phyloP scores from a whole-genome alignment of 176 grass and related monocot species.

The Phoenix roebelenii region DNA sequence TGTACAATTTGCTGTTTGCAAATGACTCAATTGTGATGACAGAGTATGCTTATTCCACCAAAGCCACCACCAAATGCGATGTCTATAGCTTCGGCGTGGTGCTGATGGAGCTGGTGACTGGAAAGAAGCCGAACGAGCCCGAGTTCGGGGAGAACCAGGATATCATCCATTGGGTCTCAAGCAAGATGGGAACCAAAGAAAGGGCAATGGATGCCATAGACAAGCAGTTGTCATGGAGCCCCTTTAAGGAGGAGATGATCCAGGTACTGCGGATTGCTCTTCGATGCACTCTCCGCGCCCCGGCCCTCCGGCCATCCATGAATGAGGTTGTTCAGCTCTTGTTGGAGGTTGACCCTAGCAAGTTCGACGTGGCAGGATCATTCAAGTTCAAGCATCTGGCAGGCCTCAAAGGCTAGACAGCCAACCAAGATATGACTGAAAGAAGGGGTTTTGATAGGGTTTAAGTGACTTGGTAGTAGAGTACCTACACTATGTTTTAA shows the following conservation, averaged over 20 bases:
- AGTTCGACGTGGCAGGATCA: constrained; percentile 3
- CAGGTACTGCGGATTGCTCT: constrained; percentile 62
- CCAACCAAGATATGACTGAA: neutral
- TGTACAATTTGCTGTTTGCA: too few relatives aligned
- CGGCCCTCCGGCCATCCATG: constrained; percentile 60
- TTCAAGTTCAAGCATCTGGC: constrained; percentile 21
- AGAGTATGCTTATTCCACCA: constrained; percentile 93
- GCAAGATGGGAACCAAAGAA: constrained; percentile 47
- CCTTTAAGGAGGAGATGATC: constrained; percentile 75
- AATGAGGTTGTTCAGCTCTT: constrained; percentile 92
- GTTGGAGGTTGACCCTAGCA: constrained; percentile 39
- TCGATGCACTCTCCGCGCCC: constrained; percentile 72
- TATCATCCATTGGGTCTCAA: constrained; percentile 77
- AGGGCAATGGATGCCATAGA: constrained; percentile 47
- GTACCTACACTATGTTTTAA: too few relatives aligned
- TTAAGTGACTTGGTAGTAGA: too few relatives aligned
- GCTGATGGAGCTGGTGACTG: constrained; percentile 72
- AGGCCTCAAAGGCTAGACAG: constrained; percentile 15
- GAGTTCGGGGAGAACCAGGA: constrained; percentile 81
- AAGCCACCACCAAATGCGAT: constrained; percentile 67
- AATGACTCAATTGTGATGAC: neutral
- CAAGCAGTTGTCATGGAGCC: constrained; percentile 52
- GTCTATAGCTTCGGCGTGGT: constrained; percentile 53
- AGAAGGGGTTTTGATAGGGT: too few relatives aligned
- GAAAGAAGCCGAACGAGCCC: constrained; percentile 88